phyloP scores from a whole-genome alignment of 2,329 filamentous ascomycete species.

The Pseudogymnoascus destructans region DNA sequence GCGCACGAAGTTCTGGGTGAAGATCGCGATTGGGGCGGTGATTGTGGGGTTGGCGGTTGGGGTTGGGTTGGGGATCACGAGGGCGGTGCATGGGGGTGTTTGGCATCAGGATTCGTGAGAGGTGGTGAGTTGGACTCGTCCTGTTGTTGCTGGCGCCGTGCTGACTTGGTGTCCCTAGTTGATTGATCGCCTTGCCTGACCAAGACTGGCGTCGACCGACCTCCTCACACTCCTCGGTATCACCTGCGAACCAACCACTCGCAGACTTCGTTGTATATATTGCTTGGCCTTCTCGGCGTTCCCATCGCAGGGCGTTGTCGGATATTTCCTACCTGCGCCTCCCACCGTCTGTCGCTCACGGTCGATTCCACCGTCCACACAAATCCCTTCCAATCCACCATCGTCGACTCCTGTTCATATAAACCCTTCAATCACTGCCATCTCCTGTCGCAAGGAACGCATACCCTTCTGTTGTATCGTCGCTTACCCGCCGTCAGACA shows the following conservation, averaged over 20 bases:
- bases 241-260: not conserved
- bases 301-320: not conserved
- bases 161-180: not conserved
- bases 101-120: constrained; percentile 29
- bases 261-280: not conserved
- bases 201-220: not conserved
- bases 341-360: not conserved
- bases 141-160: not conserved
- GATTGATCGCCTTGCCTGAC: not conserved
- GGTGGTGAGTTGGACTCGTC: not conserved
- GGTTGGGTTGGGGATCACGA: constrained; percentile 48
- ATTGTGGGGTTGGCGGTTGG: constrained; percentile 41
- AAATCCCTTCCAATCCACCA: not conserved
- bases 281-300: not conserved
- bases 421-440: not conserved
- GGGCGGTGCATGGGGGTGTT: constrained; percentile 44
- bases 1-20: constrained; percentile 40
- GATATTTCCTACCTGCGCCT: not conserved
- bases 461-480: not conserved
- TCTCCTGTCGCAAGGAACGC: not conserved
- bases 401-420: not conserved
- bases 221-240: not conserved
- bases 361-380: not conserved
- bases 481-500: not conserved
- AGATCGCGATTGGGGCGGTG: constrained; percentile 40